These are phyloP conservation scores for Trichophyton equinum DNA, from an alignment of 2,329 filamentous ascomycete genomes.

Conservation along the genomic window DNA sequence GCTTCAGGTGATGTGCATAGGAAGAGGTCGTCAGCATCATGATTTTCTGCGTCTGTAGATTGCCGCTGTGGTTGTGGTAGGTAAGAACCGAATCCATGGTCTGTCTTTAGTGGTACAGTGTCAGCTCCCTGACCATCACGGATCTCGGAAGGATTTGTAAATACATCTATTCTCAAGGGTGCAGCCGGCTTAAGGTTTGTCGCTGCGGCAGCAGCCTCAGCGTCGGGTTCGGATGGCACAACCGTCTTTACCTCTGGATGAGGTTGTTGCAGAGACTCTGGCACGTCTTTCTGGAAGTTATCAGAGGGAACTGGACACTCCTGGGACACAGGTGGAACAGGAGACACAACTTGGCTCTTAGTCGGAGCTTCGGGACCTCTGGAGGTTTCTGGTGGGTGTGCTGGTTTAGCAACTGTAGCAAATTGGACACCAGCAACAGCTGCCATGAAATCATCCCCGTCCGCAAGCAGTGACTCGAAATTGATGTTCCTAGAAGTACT, in stretches of 20 bases:
- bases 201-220: neutral
- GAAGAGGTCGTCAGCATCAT: neutral
- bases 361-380: neutral
- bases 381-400: neutral
- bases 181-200: neutral
- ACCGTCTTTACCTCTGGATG: neutral
- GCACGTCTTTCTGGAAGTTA: too few species aligned
- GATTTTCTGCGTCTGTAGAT: neutral
- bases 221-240: neutral
- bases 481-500: constrained; percentile 6
- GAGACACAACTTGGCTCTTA: neutral
- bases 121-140: constrained; percentile 7
- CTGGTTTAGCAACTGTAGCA: neutral
- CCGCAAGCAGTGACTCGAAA: constrained; percentile 11
- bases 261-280: neutral
- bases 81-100: constrained; percentile 14
- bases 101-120: constrained; percentile 9
- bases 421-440: constrained; percentile 7
- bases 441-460: constrained; percentile 14
- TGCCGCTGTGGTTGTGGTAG: constrained; percentile 14
- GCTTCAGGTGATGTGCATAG: neutral
- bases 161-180: constrained; percentile 9
- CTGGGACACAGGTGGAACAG: neutral
- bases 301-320: neutral
- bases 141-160: constrained; percentile 10